These are phyloP conservation scores for Cutaneotrichosporon cavernicola DNA, from an alignment of 1,284 basidiomycete species.

Conservation along the genomic window DNA sequence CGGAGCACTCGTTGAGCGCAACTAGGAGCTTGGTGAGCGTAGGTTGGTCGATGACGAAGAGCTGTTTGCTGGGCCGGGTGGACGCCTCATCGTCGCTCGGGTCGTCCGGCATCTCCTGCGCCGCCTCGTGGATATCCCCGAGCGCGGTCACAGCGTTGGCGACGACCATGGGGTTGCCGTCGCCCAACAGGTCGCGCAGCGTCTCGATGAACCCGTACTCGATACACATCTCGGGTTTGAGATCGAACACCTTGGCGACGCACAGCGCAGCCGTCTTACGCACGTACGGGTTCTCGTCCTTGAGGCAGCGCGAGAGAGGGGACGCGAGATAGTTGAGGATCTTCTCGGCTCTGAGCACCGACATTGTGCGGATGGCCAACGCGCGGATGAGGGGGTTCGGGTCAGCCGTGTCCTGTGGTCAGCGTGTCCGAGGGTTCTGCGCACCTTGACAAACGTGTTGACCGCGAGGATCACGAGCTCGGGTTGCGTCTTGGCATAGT, in stretches of 20 bases:
- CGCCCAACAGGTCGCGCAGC: slow-evolving; percentile 66
- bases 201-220: slow-evolving; percentile 93
- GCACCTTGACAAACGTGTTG: slow-evolving; percentile 87
- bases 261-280: slow-evolving; percentile 93
- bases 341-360: slow-evolving; percentile 93
- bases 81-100: slow-evolving; percentile 54
- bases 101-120: slow-evolving; percentile 42
- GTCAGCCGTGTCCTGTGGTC: slow-evolving; percentile 81
- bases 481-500: slow-evolving; percentile 97
- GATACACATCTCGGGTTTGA: slow-evolving; percentile 90
- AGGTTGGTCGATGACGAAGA: slow-evolving; percentile 77
- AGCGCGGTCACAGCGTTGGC: slow-evolving; percentile 96
- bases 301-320: slow-evolving; percentile 83
- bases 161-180: slow-evolving; percentile 98
- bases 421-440: background rate
- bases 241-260: slow-evolving; percentile 94
- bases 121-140: slow-evolving; percentile 80
- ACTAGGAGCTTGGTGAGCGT: slow-evolving; percentile 88
- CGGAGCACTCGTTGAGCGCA: slow-evolving; percentile 95
- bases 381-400: slow-evolving; percentile 94
- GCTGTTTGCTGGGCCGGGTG: slow-evolving; percentile 55
- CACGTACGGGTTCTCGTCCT: slow-evolving; percentile 96
- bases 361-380: slow-evolving; percentile 96
- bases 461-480: slow-evolving; percentile 97
- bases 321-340: slow-evolving; percentile 98